Percentiles rank a stretch among this genome's conserved stretches.
Evolutionary conservation across 2,329 filamentous ascomycete species (phyloP).

Genomic region (Monilinia fructicola): DNA sequence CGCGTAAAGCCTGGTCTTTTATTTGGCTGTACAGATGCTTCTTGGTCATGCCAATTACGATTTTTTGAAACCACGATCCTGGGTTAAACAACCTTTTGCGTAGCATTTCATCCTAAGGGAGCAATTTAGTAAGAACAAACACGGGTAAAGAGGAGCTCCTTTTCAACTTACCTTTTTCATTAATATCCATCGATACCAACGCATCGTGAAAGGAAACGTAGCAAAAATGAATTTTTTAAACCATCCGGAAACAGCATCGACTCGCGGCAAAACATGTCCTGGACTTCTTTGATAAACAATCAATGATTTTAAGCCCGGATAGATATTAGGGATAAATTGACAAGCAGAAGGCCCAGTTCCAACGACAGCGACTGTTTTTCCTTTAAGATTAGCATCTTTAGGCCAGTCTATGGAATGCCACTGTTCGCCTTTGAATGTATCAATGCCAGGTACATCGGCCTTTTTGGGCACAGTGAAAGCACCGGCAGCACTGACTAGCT

Average conservation of each 20-base stretch:
- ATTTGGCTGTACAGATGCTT: background rate
- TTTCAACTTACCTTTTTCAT: background rate
- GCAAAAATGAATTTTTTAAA: background rate
- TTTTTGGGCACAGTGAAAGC: conserved; percentile 16
- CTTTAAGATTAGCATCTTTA: conserved; percentile 8
- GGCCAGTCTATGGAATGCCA: conserved; percentile 15
- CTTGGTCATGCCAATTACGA: background rate
- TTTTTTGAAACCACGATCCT: background rate
- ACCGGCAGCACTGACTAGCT: conserved; percentile 5
- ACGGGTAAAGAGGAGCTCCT: background rate
- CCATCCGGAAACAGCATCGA: background rate
- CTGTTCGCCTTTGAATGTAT: background rate
- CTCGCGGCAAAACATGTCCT: conserved; percentile 9
- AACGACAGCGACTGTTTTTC: conserved; percentile 5
- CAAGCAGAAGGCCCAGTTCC: conserved; percentile 17
- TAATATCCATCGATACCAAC: background rate
- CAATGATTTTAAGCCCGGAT: background rate
- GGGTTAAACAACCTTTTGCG: background rate
- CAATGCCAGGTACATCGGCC: background rate
- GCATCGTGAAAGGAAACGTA: background rate
- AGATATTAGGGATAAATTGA: conserved; percentile 13
- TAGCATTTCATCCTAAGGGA: background rate
- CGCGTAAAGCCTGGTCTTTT: background rate
- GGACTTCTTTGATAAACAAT: conserved; percentile 17
- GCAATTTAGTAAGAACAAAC: background rate